A percentile compares a stretch with the other conserved stretches of the same genome.
phyloP scores from a whole-genome alignment of 805 yeast genomes.

The Lachancea waltii region DNA sequence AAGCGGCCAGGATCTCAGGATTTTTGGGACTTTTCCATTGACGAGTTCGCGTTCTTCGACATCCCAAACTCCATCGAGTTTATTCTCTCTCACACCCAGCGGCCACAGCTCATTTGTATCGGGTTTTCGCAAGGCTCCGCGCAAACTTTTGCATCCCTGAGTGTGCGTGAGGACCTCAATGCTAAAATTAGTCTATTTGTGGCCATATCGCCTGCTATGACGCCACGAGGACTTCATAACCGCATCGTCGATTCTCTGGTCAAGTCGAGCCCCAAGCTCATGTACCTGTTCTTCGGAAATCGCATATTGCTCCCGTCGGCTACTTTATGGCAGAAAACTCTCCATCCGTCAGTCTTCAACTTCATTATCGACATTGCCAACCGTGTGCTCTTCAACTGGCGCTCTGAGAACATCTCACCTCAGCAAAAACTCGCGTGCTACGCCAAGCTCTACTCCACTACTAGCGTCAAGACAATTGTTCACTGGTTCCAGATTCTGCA shows the following conservation, averaged over 20 bases:
- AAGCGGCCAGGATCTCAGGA: conserved; percentile 34
- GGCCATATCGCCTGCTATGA: conserved; percentile 90
- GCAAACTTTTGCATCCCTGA: conserved; percentile 79
- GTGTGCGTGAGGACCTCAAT: conserved; percentile 59
- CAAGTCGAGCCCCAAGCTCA: conserved; percentile 65
- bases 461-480: conserved; percentile 88
- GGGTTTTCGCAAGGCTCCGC: conserved; percentile 96
- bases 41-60: conserved; percentile 86
- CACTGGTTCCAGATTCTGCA: conserved; percentile 93
- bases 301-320: conserved; percentile 72
- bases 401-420: conserved; percentile 57
- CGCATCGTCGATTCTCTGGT: conserved; percentile 68
- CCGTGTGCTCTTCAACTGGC: conserved; percentile 72
- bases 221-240: conserved; percentile 79
- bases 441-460: conserved; percentile 83
- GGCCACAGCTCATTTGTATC: conserved; percentile 50
- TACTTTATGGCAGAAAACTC: conserved; percentile 60
- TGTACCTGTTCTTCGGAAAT: conserved; percentile 67
- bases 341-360: conserved; percentile 29
- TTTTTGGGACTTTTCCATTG: conserved; percentile 89
- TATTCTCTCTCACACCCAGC: conserved; percentile 48
- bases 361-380: conserved; percentile 65
- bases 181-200: conserved; percentile 49
- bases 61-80: conserved; percentile 80
- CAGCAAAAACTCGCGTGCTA: conserved; percentile 75